These are phyloP conservation scores for Arthrobotrys iridis DNA, from an alignment of 2,329 filamentous ascomycete species.

Conservation along the genomic window DNA sequence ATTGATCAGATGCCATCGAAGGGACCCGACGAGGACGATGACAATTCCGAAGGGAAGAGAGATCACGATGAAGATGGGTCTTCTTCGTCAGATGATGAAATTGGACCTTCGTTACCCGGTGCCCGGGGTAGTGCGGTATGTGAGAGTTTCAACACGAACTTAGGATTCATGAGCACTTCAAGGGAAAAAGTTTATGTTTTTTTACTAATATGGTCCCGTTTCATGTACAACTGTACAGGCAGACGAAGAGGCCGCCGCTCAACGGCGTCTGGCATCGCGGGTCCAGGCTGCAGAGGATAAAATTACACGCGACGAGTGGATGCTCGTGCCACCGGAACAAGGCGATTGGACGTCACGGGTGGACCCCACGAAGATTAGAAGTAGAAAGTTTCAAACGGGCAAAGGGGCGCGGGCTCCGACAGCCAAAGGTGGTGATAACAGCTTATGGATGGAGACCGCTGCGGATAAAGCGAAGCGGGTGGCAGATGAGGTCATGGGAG, in stretches of 20 bases:
- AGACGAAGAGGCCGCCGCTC: slow-evolving; percentile 57
- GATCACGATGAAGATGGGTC: slow-evolving; percentile 59
- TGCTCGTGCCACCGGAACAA: slow-evolving; percentile 75
- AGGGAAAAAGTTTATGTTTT: no score
- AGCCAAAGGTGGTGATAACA: slow-evolving; percentile 64
- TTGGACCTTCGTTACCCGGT: slow-evolving; percentile 61
- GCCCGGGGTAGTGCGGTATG: slow-evolving; percentile 26
- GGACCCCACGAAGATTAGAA: slow-evolving; percentile 84
- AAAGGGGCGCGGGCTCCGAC: slow-evolving; percentile 67
- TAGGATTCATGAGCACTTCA: slow-evolving; percentile 8
- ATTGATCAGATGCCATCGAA: slow-evolving; percentile 64
- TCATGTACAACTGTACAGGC: slow-evolving; percentile 49
- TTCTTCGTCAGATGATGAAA: slow-evolving; percentile 60
- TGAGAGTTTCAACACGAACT: neutral
- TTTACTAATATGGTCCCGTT: slow-evolving; percentile 42
- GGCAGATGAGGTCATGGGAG: slow-evolving; percentile 82
- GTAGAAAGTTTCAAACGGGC: slow-evolving; percentile 81
- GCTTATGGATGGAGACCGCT: slow-evolving; percentile 90
- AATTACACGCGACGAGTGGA: slow-evolving; percentile 82
- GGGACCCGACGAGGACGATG: slow-evolving; percentile 59
- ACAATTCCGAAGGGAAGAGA: neutral
- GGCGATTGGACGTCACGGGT: slow-evolving; percentile 69
- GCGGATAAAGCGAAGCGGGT: slow-evolving; percentile 84
- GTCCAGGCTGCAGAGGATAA: slow-evolving; percentile 62
- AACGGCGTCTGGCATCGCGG: slow-evolving; percentile 59